phyloP scores from a whole-genome alignment of 768 basidiomycete species.

The Hypsizygus marmoreus region DNA sequence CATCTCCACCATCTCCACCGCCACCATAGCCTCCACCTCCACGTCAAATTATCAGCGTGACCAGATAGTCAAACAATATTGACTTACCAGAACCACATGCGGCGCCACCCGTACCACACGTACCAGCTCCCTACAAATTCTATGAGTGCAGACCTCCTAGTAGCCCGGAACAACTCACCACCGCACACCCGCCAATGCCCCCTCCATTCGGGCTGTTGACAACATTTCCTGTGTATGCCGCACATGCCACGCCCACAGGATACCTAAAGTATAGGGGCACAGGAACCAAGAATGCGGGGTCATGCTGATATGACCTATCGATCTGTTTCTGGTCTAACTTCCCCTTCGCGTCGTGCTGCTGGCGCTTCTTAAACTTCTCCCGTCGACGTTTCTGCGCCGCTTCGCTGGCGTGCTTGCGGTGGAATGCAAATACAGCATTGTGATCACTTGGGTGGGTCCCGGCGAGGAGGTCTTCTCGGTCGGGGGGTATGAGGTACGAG shows the following conservation, averaged over 20 bases:
- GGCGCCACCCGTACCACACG: too few species aligned
- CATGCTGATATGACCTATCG: conserved; percentile 18
- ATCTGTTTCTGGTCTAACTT: conserved; percentile 12
- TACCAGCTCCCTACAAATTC: too few species aligned
- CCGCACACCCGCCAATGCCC: conserved; percentile 22
- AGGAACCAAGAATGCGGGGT: conserved; percentile 33
- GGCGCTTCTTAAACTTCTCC: conserved; percentile 26
- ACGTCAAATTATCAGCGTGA: too few species aligned
- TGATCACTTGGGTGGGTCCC: conserved; percentile 55
- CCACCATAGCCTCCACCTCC: too few species aligned
- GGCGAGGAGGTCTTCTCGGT: conserved; percentile 33
- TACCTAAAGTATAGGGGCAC: conserved; percentile 31
- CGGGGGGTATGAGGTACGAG: conserved; percentile 29
- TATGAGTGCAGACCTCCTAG: too few species aligned
- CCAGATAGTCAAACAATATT: too few species aligned
- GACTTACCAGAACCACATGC: too few species aligned
- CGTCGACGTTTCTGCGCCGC: conserved; percentile 21
- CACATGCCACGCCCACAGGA: conserved; percentile 16
- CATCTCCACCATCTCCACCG: too few species aligned
- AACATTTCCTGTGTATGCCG: conserved; percentile 14
- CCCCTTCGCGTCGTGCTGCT: conserved; percentile 22
- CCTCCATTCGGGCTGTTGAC: conserved; percentile 13
- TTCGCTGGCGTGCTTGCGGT: conserved; percentile 20
- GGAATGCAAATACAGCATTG: conserved; percentile 38
- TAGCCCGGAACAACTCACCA: not conserved